Evolutionary conservation across 164 flowering plant genomes (phyloP).

Genomic region (Buxus sempervirens): DNA sequence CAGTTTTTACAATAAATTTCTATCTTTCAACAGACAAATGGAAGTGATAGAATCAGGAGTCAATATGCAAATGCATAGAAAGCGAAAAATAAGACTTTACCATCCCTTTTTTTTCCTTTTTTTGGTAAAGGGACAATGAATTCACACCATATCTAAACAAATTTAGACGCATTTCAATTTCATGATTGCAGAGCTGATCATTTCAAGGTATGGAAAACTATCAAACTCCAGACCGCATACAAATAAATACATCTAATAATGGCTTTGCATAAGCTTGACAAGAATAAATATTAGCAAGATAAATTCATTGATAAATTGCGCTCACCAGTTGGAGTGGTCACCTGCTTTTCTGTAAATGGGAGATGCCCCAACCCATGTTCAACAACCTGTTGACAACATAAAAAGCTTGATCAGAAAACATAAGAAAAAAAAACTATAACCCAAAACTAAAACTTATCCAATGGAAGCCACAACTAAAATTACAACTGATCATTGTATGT

Average conservation of each 20-base stretch:
- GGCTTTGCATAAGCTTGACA: neutral
- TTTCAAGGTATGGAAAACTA: too few relatives aligned
- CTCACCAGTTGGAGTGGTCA: conserved; percentile 97
- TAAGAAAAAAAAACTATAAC: neutral
- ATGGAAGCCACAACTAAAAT: too few relatives aligned
- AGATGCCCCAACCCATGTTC: conserved; percentile 99
- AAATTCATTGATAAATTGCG: conserved; percentile 2
- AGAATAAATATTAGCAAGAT: neutral
- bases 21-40: too few relatives aligned
- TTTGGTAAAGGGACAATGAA: too few relatives aligned
- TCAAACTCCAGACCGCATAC: neutral
- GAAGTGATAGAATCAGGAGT: too few relatives aligned
- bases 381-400: conserved; percentile 60
- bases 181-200: neutral
- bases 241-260: neutral
- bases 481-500: neutral
- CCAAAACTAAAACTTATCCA: conserved; percentile 4
- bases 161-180: too few relatives aligned
- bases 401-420: conserved; percentile 1
- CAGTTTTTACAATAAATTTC: too few relatives aligned
- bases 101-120: too few relatives aligned
- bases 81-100: too few relatives aligned
- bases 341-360: conserved; percentile 97
- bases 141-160: neutral
- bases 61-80: too few relatives aligned